Conservation (phyloP, 2,329 filamentous ascomycete genomes). For the Fusarium mundagurra region DNA sequence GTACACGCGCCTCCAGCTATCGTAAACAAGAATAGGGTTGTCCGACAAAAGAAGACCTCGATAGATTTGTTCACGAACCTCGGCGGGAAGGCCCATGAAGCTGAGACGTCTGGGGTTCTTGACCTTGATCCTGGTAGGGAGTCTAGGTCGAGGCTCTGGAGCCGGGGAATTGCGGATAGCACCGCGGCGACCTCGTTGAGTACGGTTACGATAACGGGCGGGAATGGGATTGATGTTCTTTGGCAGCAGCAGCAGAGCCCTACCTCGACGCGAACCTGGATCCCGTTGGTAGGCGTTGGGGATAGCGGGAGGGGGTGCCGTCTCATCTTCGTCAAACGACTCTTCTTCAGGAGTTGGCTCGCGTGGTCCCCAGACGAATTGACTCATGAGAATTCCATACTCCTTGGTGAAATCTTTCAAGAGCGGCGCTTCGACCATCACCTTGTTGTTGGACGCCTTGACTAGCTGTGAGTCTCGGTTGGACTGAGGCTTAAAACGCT, state of each 20-base stretch:
- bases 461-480: not conserved
- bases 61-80: constrained; percentile 48
- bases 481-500: not conserved
- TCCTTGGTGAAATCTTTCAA: constrained; percentile 16
- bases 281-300: not conserved
- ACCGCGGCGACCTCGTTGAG: not conserved
- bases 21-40: constrained; percentile 47
- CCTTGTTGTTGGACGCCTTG: not conserved
- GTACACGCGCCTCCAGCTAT: constrained; percentile 48
- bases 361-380: constrained; percentile 23
- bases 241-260: not conserved
- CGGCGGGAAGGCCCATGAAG: constrained; percentile 40
- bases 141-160: not conserved
- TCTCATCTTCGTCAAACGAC: constrained; percentile 26
- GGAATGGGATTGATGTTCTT: not conserved
- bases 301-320: constrained; percentile 22
- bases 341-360: not conserved
- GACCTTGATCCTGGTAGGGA: not conserved
- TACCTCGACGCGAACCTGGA: not conserved
- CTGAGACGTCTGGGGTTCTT: not conserved
- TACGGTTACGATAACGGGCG: not conserved
- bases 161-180: not conserved
- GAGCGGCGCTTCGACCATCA: constrained; percentile 13
- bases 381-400: constrained; percentile 16
- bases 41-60: constrained; percentile 45